phyloP scores from a whole-genome alignment of 495 filamentous ascomycete genomes.

The Penicillium longicatenatum region DNA sequence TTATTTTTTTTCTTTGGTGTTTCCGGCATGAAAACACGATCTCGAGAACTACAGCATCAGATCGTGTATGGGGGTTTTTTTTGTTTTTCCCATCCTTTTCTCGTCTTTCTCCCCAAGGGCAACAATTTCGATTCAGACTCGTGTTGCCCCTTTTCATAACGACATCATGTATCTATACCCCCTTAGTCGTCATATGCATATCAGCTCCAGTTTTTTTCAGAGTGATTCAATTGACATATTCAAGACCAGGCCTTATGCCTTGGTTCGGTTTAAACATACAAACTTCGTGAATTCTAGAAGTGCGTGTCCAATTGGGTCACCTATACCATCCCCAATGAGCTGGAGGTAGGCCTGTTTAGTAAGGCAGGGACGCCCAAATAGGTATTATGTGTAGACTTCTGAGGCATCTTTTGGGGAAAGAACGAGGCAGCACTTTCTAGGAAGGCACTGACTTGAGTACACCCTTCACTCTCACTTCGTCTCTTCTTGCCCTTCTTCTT shows the following conservation, averaged over 20 bases:
- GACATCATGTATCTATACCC: constrained; percentile 37
- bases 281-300: not conserved
- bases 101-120: not conserved
- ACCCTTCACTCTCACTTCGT: not conserved
- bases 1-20: constrained; percentile 15
- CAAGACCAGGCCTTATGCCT: too few species aligned
- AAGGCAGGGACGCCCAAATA: not conserved
- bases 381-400: not conserved
- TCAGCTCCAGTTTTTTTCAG: not conserved
- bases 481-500: not conserved
- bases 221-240: not conserved
- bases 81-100: constrained; percentile 11
- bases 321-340: too few species aligned
- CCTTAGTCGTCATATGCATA: constrained; percentile 14
- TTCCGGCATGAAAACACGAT: constrained; percentile 16
- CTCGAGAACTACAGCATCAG: constrained; percentile 1
- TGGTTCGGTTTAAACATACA: not conserved
- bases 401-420: not conserved
- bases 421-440: not conserved
- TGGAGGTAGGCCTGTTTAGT: not conserved
- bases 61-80: constrained; percentile 8
- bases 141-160: constrained; percentile 32
- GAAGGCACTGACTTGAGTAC: not conserved
- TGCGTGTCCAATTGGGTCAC: not conserved
- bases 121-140: constrained; percentile 19